Conservation (phyloP, 2,329 filamentous ascomycete species). For the Fusarium marasasianum region DNA sequence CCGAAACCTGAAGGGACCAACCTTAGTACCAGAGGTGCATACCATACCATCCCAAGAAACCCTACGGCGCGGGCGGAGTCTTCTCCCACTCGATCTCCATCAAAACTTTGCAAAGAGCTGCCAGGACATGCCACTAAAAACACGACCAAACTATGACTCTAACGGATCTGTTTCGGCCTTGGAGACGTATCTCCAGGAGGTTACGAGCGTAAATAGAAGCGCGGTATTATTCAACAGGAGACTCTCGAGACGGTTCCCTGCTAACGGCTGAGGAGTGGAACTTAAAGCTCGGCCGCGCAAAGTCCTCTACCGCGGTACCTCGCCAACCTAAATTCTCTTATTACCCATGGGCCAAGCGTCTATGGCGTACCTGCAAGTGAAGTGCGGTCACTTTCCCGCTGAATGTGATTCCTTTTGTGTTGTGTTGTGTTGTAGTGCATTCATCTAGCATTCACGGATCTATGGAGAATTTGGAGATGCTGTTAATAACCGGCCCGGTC, state of each 20-base stretch:
- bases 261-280: slow-evolving; percentile 33
- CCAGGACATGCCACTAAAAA: slow-evolving; percentile 19
- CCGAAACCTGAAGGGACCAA: slow-evolving; percentile 13
- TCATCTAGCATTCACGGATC: slow-evolving; percentile 37
- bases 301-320: slow-evolving; percentile 22
- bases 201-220: neutral
- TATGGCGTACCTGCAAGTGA: slow-evolving; percentile 1
- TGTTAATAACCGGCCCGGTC: slow-evolving; percentile 40
- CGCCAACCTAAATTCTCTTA: slow-evolving; percentile 8
- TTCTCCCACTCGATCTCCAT: slow-evolving; percentile 23
- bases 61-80: slow-evolving; percentile 20
- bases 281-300: slow-evolving; percentile 23
- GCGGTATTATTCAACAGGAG: slow-evolving; percentile 14
- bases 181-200: slow-evolving; percentile 17
- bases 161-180: slow-evolving; percentile 36
- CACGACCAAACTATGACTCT: slow-evolving; percentile 27
- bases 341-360: slow-evolving; percentile 2
- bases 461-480: slow-evolving; percentile 24
- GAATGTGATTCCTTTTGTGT: neutral
- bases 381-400: slow-evolving; percentile 1
- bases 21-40: neutral
- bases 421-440: slow-evolving; percentile 9
- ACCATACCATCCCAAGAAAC: slow-evolving; percentile 23
- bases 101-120: slow-evolving; percentile 15
- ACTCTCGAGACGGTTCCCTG: slow-evolving; percentile 11